Evolutionary conservation across 2,329 filamentous ascomycete genomes (phyloP), one percentile per base, ranked within the genome.

Genomic region (Paraphaeosphaeria sporulosa): DNA sequence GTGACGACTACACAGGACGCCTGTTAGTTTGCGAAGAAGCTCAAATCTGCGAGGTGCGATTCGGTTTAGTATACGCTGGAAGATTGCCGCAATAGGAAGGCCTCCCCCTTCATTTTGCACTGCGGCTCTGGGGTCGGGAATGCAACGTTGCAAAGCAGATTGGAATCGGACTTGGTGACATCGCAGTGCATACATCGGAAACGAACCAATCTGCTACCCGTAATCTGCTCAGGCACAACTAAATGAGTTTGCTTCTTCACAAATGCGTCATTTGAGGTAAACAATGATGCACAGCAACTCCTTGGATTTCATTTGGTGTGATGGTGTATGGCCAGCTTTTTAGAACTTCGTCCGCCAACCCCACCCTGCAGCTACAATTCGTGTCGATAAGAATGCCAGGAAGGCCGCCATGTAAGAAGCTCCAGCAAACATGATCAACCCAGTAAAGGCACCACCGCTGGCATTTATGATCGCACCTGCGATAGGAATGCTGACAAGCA

Each of bases 401-500:
- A 67, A 63, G 1, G 66, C 62, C 12, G 65, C 63, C 10, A 64
- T 55, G 54, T 70, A 71, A 7, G 65, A 53, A 0, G 63, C 61
- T 7, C 66, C 66, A 21, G 62, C 64, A 43, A 70, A 69, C 1
- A 66, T n/a, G 10, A 70, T 70, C 57, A 71, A 47, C 0, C 67
- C 66, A 1, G 55, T 50, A 32, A 65, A 71, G 12, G 59, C 47
- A 6, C 67, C 67, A 6, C 65, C 62, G 19, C 59, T 44, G 0
- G 58, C 63, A 17, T 64, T 53, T 7, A 71, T 44, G 13, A 74
- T 68, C 1, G 71, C 72, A 12, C 90, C 89, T 10, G 84, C 89
- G 66, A 91, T 89, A 1, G 90, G 90, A 57, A 83, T 86, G 1
- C 89, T 87, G 0, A 86, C 87, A 57, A 93, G 77, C 0, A 86